These are phyloP conservation scores for Didymella sp. DNA, from an alignment of 2,329 filamentous ascomycete genomes.

Conservation along the genomic window DNA sequence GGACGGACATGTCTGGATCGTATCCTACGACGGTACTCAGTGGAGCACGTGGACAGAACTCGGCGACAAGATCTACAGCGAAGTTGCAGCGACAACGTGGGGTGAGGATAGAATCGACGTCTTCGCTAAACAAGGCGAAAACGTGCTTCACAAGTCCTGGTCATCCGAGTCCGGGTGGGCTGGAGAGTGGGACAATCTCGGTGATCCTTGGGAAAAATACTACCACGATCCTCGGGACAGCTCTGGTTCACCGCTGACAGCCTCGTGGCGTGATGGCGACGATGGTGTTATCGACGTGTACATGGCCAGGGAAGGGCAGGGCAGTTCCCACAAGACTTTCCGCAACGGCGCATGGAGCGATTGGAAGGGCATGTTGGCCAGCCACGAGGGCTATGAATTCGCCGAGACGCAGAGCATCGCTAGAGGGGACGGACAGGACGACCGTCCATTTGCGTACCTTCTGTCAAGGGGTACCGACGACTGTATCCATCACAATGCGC, in stretches of 20 bases:
- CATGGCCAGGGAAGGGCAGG: neutral
- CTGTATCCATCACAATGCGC: constrained; percentile 16
- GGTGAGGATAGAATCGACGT: constrained; percentile 21
- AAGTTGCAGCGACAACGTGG: constrained; percentile 17
- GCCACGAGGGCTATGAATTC: constrained; percentile 19
- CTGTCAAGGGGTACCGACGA: constrained; percentile 15
- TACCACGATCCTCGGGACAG: neutral
- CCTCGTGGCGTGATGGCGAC: constrained; percentile 3
- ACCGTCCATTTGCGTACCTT: constrained; percentile 13
- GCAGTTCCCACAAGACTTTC: constrained; percentile 14
- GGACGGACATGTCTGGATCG: constrained; percentile 8
- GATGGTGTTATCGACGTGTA: constrained; percentile 18
- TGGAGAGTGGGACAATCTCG: constrained; percentile 3
- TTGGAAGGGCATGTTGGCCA: constrained; percentile 11
- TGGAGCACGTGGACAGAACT: constrained; percentile 19
- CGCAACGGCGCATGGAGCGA: constrained; percentile 15
- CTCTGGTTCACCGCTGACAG: neutral
- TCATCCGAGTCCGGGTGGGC: neutral
- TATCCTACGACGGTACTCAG: constrained; percentile 10
- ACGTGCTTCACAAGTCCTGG: constrained; percentile 8
- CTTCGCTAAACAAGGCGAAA: constrained; percentile 1
- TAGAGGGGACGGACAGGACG: constrained; percentile 4
- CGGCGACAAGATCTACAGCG: constrained; percentile 3
- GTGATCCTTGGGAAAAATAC: neutral
- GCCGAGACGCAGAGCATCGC: constrained; percentile 19